Evolutionary conservation across 495 filamentous ascomycete species (phyloP), one percentile per base, ranked within the genome.

Genomic region (Zalerion maritima): DNA sequence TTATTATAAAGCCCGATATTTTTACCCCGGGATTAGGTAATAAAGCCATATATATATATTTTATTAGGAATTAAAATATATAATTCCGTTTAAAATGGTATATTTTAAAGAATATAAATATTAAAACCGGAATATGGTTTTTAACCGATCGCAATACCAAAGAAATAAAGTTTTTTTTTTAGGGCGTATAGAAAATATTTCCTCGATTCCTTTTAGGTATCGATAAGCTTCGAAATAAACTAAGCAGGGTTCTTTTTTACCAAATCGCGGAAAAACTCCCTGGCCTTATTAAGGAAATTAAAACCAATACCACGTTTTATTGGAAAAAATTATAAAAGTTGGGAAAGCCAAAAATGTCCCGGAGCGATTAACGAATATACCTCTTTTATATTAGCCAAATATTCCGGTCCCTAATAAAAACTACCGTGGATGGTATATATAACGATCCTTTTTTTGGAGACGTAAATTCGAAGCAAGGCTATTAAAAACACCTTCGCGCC

Each of bases 1-100:
- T 72, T 29, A 60, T 72, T 42, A 72, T 67, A 0, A 73, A 72
- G 37, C 62, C 65, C 1, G 68, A 72, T n/a, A n/a, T n/a, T n/a
- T n/a, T 64, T 10, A 35, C 40, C 18, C 15, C 37, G 0, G 45
- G 49, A 6, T 58, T 53, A 8, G 55, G 50, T 5, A 56, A 44
- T 20, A 55, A 64, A 30, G 23, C 32, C 3, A 40, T 29, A 18
- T 63, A 53, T 40, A 34, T 58, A 2, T 43, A 36, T 6, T 37
- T 64, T 4, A 52, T 51, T 10, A 56, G 42, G 24, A 69, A 69
- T 25, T 39, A 60, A 28, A 49, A 64, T n/a, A 45, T 62, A 2
- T 34, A 50, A 26, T 56, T 69, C 18, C 31, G 45, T 15, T 52
- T 63, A 0, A 61, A 60, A 0, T 67, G 60, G 62, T 58, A 66